Evolutionary conservation across 164 flowering plant species (phyloP).

Genomic region (Akebia trifoliata): DNA sequence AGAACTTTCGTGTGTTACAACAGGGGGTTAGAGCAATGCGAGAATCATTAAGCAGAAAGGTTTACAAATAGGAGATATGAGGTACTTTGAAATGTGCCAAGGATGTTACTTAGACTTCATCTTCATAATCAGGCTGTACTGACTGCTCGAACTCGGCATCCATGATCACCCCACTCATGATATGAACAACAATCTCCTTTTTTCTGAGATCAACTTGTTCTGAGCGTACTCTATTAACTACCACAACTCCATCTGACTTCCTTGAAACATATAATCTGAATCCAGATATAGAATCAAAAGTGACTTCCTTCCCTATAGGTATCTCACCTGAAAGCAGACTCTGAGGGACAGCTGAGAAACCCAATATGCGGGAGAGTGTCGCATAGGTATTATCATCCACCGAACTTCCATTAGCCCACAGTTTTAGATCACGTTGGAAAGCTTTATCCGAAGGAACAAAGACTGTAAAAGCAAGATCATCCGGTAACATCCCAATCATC

Average conservation of each 20-base stretch:
- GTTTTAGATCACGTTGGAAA: conserved; percentile 47
- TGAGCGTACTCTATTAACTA: conserved; percentile 57
- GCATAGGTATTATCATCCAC: conserved; percentile 51
- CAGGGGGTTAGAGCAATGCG: too few relatives aligned
- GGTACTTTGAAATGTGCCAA: too few relatives aligned
- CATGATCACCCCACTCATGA: conserved; percentile 84
- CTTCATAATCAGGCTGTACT: conserved; percentile 37
- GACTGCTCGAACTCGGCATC: conserved; percentile 80
- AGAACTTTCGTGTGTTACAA: too few relatives aligned
- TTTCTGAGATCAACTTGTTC: conserved; percentile 40
- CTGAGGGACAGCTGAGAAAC: conserved; percentile 68
- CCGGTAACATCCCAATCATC: conserved; percentile 79
- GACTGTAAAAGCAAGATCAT: conserved; percentile 75
- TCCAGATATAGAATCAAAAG: conserved; percentile 68
- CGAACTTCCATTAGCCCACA: conserved; percentile 34
- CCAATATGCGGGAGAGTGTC: conserved; percentile 55
- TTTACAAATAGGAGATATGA: too few relatives aligned
- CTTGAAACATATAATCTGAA: conserved; percentile 39
- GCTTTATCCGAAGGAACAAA: conserved; percentile 74
- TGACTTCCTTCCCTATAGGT: conserved; percentile 27
- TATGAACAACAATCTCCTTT: conserved; percentile 57
- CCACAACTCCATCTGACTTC: conserved; percentile 37
- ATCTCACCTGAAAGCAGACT: conserved; percentile 33
- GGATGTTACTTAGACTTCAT: conserved; percentile 28
- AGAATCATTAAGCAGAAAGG: too few relatives aligned